A percentile compares a stretch with the other conserved stretches of the same genome.
Evolutionary conservation across 2,329 filamentous ascomycete species (phyloP).

Genomic region (Neonectria coccinea): DNA sequence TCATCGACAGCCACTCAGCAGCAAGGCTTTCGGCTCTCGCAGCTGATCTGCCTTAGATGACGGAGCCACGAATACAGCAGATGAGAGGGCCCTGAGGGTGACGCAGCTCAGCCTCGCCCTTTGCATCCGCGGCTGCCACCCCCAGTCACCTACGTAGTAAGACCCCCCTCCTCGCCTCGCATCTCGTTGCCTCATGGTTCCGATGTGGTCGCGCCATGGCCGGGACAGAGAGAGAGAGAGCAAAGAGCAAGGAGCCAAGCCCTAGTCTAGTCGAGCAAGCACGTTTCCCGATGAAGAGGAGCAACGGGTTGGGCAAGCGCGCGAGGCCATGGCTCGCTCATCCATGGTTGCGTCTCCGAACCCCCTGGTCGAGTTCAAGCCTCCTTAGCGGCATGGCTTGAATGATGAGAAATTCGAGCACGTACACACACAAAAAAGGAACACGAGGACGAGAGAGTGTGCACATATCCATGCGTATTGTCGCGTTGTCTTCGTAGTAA

Average conservation of each 20-base stretch:
- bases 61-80: not conserved
- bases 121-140: constrained; percentile 13
- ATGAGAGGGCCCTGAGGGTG: constrained; percentile 10
- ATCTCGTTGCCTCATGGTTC: constrained; percentile 39
- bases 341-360: constrained; percentile 8
- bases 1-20: constrained; percentile 33
- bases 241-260: not conserved
- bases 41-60: constrained; percentile 20
- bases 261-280: constrained; percentile 1
- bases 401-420: constrained; percentile 34
- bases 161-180: constrained; percentile 27
- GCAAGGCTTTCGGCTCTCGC: constrained; percentile 32
- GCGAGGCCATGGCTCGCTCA: constrained; percentile 22
- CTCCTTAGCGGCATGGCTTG: constrained; percentile 34
- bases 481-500: not conserved
- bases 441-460: constrained; percentile 18
- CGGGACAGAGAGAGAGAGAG: too few species aligned
- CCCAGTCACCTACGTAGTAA: not conserved
- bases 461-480: not conserved
- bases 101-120: constrained; percentile 44
- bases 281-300: constrained; percentile 25
- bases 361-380: constrained; percentile 29
- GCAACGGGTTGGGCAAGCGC: constrained; percentile 17
- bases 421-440: too few species aligned
- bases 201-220: constrained; percentile 35